Base-by-base conservation (phyloP, 1,284 basidiomycete genomes). In the Trichosporon coremiiforme region DNA sequence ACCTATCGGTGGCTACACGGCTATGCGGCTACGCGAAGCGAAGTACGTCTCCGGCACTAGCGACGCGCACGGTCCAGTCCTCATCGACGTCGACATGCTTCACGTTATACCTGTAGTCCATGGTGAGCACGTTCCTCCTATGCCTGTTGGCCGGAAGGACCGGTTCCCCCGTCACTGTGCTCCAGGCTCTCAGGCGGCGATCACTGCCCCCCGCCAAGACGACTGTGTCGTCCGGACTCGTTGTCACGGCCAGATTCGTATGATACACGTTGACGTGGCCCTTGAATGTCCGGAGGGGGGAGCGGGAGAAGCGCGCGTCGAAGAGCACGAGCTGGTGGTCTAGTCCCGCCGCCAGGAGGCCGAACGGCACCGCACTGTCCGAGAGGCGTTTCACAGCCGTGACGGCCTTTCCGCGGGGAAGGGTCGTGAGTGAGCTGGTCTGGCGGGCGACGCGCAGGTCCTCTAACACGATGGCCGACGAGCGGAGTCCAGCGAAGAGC, bases 291-390 rank as follows among this genome's bases (percentile, higher is more conserved):
- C 67, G 69, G 35, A 82, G 64, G 0, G 81, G 79, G 17, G 64
- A 17, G 17, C 65, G 35, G 4, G 71, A 66, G 60, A 74, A 82
- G 22, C 81, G 73, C n/a, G 76, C 69, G 68, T 82, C 81, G 47
- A 76, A 82, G 5, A 82, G 66, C 29, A 77, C 53, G 55, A 82
- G 66, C 76, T 82, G 67, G 69, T 79, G 63, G 33, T 70, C 70
- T 71, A 82, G 71, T 1, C 76, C 80, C 55, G 77, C 77, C 7
- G 75, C 78, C 1, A 76, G 69, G 25, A 81, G 38, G n/a, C 81
- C 81, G 73, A 73, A 82, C 10, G 81, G 81, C 1, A 80, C 80
- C 0, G 77, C 79, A 8, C 71, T 74, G 70, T 81, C 81, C 22
- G 73, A 66, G 47, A 82, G 69, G 15, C 78, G 65, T 71, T 75